Evolutionary conservation across 1,284 basidiomycete genomes (phyloP).

Genomic region (Cystobasidium pallidum): DNA sequence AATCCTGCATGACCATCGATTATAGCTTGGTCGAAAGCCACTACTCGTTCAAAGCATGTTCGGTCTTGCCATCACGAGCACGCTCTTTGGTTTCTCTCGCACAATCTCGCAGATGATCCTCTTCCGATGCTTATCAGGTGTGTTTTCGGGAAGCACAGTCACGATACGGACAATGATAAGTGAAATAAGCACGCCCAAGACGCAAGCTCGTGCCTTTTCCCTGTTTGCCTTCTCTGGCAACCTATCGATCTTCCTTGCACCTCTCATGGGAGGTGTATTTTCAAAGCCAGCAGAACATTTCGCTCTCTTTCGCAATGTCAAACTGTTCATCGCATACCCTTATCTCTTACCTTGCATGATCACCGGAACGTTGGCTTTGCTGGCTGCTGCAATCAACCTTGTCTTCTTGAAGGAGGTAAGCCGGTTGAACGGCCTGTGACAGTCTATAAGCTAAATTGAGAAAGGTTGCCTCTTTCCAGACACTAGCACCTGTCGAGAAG

Average conservation of each 20-base stretch:
- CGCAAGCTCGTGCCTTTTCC: slow-evolving; percentile 52
- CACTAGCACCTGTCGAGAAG: slow-evolving; percentile 1
- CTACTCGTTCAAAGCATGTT: slow-evolving; percentile 56
- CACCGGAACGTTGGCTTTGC: slow-evolving; percentile 53
- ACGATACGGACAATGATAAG: slow-evolving; percentile 52
- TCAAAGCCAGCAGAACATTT: slow-evolving; percentile 53
- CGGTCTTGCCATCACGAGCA: slow-evolving; percentile 55
- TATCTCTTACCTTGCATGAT: slow-evolving; percentile 57
- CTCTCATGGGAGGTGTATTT: slow-evolving; percentile 54
- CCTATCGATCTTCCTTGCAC: slow-evolving; percentile 51
- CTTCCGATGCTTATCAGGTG: slow-evolving; percentile 50
- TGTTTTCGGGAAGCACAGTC: slow-evolving; percentile 49
- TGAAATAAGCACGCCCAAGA: slow-evolving; percentile 50
- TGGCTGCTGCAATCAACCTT: slow-evolving; percentile 53
- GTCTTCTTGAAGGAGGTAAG: slow-evolving; percentile 56
- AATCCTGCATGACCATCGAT: too few species aligned
- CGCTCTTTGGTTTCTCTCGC: slow-evolving; percentile 56
- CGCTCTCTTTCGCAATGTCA: slow-evolving; percentile 46
- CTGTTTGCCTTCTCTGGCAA: slow-evolving; percentile 53
- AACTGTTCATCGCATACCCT: slow-evolving; percentile 52
- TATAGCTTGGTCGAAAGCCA: slow-evolving; percentile 55
- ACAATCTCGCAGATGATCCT: slow-evolving; percentile 53
- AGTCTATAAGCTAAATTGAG: not conserved
- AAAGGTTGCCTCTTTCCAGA: slow-evolving; percentile 1
- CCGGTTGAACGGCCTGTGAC: not conserved